phyloP scores from a whole-genome alignment of 352 stramenopile species.

The Phytophthora aleatoria region DNA sequence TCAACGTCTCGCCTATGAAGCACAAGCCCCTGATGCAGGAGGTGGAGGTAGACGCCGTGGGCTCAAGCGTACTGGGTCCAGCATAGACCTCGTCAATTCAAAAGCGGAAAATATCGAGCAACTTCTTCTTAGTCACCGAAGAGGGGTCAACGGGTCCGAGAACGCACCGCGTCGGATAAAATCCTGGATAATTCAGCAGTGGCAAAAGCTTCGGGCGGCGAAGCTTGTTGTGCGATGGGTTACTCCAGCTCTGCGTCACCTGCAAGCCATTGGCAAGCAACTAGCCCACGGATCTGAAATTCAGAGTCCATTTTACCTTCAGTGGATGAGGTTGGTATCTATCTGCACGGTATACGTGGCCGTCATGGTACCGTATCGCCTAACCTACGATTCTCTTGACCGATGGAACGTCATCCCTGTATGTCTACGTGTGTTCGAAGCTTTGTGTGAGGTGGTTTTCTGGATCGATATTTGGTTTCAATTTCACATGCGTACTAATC shows the following conservation, averaged over 20 bases:
- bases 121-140: conserved; percentile 42
- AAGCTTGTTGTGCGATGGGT: conserved; percentile 14
- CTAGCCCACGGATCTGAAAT: conserved; percentile 52
- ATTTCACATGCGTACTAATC: conserved; percentile 56
- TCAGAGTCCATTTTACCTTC: conserved; percentile 59
- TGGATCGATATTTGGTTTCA: conserved; percentile 67
- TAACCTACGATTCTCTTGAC: conserved; percentile 60
- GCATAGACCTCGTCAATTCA: conserved; percentile 55
- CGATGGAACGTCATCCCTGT: conserved; percentile 48
- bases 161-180: conserved; percentile 13
- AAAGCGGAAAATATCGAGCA: conserved; percentile 57
- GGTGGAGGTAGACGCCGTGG: conserved; percentile 19
- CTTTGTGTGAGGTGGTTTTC: conserved; percentile 51
- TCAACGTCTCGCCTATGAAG: conserved; percentile 46
- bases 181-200: conserved; percentile 20
- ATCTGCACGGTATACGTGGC: conserved; percentile 56
- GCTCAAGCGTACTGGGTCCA: conserved; percentile 33
- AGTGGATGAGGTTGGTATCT: conserved; percentile 56
- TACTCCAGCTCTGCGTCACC: neutral
- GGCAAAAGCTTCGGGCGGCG: conserved; percentile 13
- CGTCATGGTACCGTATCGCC: conserved; percentile 53
- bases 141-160: conserved; percentile 6
- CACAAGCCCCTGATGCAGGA: conserved; percentile 34
- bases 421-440: conserved; percentile 37
- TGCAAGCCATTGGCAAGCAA: conserved; percentile 17